Evolutionary conservation across 2,329 filamentous ascomycete genomes (phyloP), one percentile per base, ranked within the genome.

Genomic region (Lecanicillium sp.): DNA sequence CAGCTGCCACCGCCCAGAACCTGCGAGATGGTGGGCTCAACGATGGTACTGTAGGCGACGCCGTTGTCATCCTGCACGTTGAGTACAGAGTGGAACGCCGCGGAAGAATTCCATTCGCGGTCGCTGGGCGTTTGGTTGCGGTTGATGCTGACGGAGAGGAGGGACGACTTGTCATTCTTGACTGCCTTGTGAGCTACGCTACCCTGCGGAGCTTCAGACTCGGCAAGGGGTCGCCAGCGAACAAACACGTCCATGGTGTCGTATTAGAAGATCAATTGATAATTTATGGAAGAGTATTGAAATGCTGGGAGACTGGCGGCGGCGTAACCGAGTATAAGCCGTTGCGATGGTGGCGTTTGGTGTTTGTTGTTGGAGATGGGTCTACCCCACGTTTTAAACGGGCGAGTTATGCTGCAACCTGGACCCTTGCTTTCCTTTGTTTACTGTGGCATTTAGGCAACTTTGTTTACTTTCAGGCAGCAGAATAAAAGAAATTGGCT

Each of bases 1-100:
- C 62, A 65, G 11, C 47, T 59, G 12, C 48, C 49, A 4, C 62
- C 62, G 10, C 47, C 36, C 19, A 65, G 37, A 9, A 67, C 53
- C 10, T 46, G 36, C 1, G 58, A 52, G 1, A 66, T 37, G 1
- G 49, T 50, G 4, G 62, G 59, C 12, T 51, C 49, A 4, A 67
- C 57, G 3, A 61, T 46, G 31, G 39, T 37, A 11, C 48, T 37
- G 42, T 51, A 58, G 4, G 53, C 48, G 13, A 14, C 28, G 6
- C 37, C 40, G 36, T 56, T 57, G 38, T 48, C 40, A 29, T 53
- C 40, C 5, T 41, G 44, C 1, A 39, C 36, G 14, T 52, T 44
- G 31, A 57, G 60, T 3, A 64, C 48, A 3, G 39, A 18, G n/a
- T 51, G 37, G 39, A 50, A 55, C 1, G 49, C 49, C 7, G 43